Evolutionary conservation across 108 stramenopile genomes (phyloP), one percentile per base, ranked within the genome.

Genomic region (Skeletonema grethae): DNA sequence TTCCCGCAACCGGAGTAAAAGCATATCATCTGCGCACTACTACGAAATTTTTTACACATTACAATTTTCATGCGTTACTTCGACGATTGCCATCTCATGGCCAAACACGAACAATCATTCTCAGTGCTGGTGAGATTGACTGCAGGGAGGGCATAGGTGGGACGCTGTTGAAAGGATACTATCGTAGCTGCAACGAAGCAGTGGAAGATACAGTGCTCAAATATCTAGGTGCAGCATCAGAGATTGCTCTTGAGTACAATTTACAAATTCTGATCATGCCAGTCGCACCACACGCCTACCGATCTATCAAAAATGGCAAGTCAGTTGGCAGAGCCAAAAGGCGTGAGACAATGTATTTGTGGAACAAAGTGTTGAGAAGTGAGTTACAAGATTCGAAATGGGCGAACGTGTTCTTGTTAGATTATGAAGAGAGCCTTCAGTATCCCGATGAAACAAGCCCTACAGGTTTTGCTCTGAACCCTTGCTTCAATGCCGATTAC

Each of bases 41-140:
- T 10, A 84, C 83, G 13, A 68, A 57, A 2, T 88, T 88, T 59
- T 88, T 88, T 68, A 88, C 87, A 0, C 60, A 76, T 58, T 74
- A 60, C 61, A 82, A 84, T 46, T 60, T 85, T 9, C 65, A 77
- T 25, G 43, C 58, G 0, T 67, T 30, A 31, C 69, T 85, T 5
- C 15, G 61, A 43, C 72, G 83, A 11, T 35, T 84, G 24, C 35
- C 73, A 13, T 0, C n/a, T 20, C 61, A 32, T 1, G 62, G n/a
- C 18, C 30, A 15, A 60, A 31, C 22, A 35, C 24, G 15, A 30
- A 84, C 86, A 2, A 70, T 88, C 1, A 60, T 88, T 11, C 25
- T 87, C 31, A 84, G 77, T 70, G 87, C 87, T 36, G 87, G 87
- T 25, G 87, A 88, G 59, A 88, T 88, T 8, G 87, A 88, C 60